Evolutionary conservation across 1,284 basidiomycete genomes (phyloP), one percentile per base, ranked within the genome.

Genomic region (Nidula niveotomentosa): DNA sequence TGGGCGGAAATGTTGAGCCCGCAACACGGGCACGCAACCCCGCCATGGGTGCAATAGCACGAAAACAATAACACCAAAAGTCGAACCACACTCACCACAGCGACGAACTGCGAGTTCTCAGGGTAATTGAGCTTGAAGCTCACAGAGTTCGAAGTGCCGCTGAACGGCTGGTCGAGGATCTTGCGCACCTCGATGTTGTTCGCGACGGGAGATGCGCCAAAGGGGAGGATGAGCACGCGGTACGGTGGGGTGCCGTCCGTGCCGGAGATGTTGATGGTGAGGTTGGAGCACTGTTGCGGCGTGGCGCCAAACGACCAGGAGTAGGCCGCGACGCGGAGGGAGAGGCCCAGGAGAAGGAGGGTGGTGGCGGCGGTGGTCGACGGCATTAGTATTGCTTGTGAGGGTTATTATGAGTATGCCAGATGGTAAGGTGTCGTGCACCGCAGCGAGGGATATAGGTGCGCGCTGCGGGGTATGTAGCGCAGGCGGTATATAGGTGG

Each of bases 61-160:
- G 10, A 4, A 41, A 41, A 41, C 37, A 45, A 39, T 35, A 56
- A n/a, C 43, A 49, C 47, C 52, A 56, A 49, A 51, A 51, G 34
- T 37, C 49, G 17, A 33, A 43, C 36, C 44, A 46, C 48, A 51
- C 88, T 72, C 64, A 91, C 90, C 64, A 91, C 86, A 1, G 85
- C 83, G 18, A 93, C 85, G 57, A 92, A 86, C 61, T 86, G 82
- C 1, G 88, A 87, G 62, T 82, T 76, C 48, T 71, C 75, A 0
- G 90, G 90, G 64, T 81, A 93, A 30, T 77, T 79, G 51, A 92
- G 76, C 63, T 80, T 72, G 66, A 91, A 87, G 41, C 67, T 76
- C 36, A 82, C 62, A 30, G 75, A 70, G 0, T 74, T 72, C 0
- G 70, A 66, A 46, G 68, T 60, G 23, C 68, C 76, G 34, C 73